A percentile compares a stretch with the other conserved stretches of the same genome.
Conservation (phyloP, 805 yeast genomes). For the Zygoascus tannicola region DNA sequence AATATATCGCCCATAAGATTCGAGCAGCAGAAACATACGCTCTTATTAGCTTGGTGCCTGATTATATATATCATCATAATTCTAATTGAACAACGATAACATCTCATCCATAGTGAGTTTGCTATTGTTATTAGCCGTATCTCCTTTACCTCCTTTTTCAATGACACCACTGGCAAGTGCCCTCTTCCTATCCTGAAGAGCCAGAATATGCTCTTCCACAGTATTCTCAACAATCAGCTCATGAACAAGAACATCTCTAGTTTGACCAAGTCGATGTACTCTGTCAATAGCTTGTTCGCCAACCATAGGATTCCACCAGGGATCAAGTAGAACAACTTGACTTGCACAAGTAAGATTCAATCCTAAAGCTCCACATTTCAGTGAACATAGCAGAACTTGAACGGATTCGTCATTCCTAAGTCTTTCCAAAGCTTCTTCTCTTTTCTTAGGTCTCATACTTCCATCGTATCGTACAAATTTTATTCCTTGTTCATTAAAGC, state of each 20-base stretch:
- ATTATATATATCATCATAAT: slow-evolving; percentile 3
- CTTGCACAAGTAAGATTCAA: slow-evolving; percentile 36
- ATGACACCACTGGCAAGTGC: slow-evolving; percentile 27
- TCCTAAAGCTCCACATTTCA: slow-evolving; percentile 39
- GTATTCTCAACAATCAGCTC: slow-evolving; percentile 33
- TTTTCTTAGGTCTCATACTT: slow-evolving; percentile 22
- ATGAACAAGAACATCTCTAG: slow-evolving; percentile 35
- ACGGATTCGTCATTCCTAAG: slow-evolving; percentile 25
- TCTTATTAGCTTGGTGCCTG: too few relatives aligned
- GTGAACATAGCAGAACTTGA: slow-evolving; percentile 34
- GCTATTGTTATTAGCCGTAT: slow-evolving; percentile 6
- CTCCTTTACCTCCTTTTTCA: slow-evolving; percentile 16
- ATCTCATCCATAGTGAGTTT: slow-evolving; percentile 22
- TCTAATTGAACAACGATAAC: slow-evolving; percentile 20
- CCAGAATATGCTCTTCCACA: slow-evolving; percentile 34
- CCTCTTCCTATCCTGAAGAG: slow-evolving; percentile 31
- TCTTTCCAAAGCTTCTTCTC: slow-evolving; percentile 25
- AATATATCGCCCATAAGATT: too few relatives aligned
- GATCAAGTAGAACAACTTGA: slow-evolving; percentile 35
- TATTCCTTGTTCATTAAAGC: slow-evolving; percentile 27
- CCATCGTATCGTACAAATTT: slow-evolving; percentile 32
- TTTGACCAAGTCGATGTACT: slow-evolving; percentile 43
- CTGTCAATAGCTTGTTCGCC: slow-evolving; percentile 44
- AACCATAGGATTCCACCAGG: slow-evolving; percentile 48
- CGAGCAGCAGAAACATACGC: too few relatives aligned